Conservation (phyloP, 1,284 basidiomycete species). For the Leccinum subatratum region DNA sequence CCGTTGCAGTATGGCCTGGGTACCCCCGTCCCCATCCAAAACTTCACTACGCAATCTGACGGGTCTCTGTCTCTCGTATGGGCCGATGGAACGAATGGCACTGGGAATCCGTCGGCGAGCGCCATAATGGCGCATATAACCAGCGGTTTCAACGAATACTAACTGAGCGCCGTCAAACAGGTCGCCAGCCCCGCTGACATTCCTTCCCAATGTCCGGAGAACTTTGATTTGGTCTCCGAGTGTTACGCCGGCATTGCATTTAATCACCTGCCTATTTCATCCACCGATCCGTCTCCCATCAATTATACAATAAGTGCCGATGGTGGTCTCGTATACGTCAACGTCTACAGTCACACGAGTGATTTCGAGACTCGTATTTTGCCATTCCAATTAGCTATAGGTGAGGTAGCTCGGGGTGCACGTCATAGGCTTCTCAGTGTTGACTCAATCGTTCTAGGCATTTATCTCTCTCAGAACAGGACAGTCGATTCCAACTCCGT, state of each 20-base stretch:
- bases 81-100: constrained; percentile 57
- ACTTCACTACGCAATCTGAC: constrained; percentile 49
- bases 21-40: constrained; percentile 45
- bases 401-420: constrained; percentile 45
- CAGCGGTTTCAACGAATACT: constrained; percentile 41
- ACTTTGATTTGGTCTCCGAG: constrained; percentile 64
- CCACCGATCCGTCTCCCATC: constrained; percentile 38
- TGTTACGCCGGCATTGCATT: constrained; percentile 74
- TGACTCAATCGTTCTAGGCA: constrained; percentile 38
- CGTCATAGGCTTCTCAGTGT: not conserved
- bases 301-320: constrained; percentile 73
- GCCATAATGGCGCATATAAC: constrained; percentile 58
- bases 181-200: constrained; percentile 49
- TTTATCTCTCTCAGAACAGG: constrained; percentile 65
- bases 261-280: constrained; percentile 47
- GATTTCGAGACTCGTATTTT: constrained; percentile 67
- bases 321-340: constrained; percentile 57
- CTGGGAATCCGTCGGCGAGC: constrained; percentile 45
- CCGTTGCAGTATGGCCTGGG: constrained; percentile 59
- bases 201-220: constrained; percentile 60
- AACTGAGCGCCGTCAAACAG: constrained; percentile 45
- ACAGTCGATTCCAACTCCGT: constrained; percentile 45
- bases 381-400: constrained; percentile 75
- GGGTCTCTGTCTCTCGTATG: constrained; percentile 55
- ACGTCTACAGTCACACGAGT: constrained; percentile 60